A percentile compares a stretch with the other conserved stretches of the same genome.
phyloP scores from a whole-genome alignment of 306 rosid genomes.

The Echinosophora koreensis region DNA sequence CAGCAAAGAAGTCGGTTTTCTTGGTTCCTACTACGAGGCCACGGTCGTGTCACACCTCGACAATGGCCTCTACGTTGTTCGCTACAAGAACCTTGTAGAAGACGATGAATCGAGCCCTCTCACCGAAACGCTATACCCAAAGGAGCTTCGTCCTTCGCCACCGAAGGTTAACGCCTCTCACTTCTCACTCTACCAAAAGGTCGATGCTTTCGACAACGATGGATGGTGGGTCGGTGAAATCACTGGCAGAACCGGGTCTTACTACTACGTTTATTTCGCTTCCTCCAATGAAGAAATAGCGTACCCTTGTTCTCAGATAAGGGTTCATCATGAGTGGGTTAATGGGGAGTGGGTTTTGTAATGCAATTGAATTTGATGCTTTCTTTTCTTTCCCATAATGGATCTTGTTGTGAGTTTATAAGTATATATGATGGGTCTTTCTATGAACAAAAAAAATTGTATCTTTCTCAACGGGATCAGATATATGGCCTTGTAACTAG shows the following conservation, averaged over 20 bases:
- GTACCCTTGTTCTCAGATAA: constrained; percentile 12
- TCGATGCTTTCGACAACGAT: constrained; percentile 65
- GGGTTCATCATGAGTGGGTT: constrained; percentile 51
- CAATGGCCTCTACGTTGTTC: constrained; percentile 38
- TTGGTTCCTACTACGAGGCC: constrained; percentile 48
- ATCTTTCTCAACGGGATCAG: too few species aligned
- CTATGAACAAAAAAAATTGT: too few species aligned
- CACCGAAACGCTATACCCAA: constrained; percentile 7
- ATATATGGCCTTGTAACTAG: background rate
- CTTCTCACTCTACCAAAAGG: constrained; percentile 25
- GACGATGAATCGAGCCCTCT: constrained; percentile 42
- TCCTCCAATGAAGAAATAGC: constrained; percentile 3
- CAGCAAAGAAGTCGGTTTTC: constrained; percentile 40
- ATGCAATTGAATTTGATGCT: background rate
- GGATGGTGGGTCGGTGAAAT: constrained; percentile 60
- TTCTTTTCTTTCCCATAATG: background rate
- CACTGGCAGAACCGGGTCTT: constrained; percentile 2
- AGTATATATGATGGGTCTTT: too few species aligned
- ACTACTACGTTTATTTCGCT: constrained; percentile 41
- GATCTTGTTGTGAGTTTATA: background rate
- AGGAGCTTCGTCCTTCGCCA: constrained; percentile 56
- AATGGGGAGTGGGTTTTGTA: constrained; percentile 42
- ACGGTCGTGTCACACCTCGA: constrained; percentile 30
- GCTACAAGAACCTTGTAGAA: constrained; percentile 45
- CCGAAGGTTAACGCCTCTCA: background rate